Evolutionary conservation across 805 yeast species (phyloP), one percentile per base, ranked within the genome.

Genomic region (Lipomyces orientalis): DNA sequence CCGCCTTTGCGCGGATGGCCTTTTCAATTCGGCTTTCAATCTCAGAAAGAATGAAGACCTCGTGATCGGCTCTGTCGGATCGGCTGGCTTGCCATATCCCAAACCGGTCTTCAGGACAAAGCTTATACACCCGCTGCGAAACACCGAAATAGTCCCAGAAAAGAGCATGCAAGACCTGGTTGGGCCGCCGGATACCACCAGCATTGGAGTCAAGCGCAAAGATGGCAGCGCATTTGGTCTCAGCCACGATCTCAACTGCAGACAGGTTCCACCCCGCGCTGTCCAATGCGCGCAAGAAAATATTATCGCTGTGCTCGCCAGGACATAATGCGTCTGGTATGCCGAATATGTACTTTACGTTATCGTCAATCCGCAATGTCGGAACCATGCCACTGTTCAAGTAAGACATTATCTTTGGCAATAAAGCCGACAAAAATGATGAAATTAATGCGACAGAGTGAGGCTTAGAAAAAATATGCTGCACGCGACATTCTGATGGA

Each of bases 21-120:
- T 51, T 6, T 51, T 7, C 29, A 19, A 25, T 19, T n/a, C 58
- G 58, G 22, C 19, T 29, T 12, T 22, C 19, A 16, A 55, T 55
- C 31, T 25, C 31, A 22, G 33, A 12, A 55, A 33, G 19, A 16
- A 55, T 29, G 25, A n/a, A 10, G 19, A 19, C 35, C 10, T 29
- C 39, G 19, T 22, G 22, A 55, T 25, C 31, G 39, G 39, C 39
- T 14, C 14, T 2, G 2, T 8, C 43, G 14, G 55, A 12, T 8
- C 39, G 57, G 8, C 16, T 16, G 8, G 49, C 35, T 2, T 46
- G 29, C 54, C 60, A 64, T 9, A 67, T 37, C 16, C 70, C 70
- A 60, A 67, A 67, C 52, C 65, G 19, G 33, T 67, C 70, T 39
- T 67, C 70, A 3, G 70, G 61, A 57, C 68, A 66, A 31, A 65